Conservation (phyloP, 257 asterid genomes). For the Fraxinus anomala region DNA sequence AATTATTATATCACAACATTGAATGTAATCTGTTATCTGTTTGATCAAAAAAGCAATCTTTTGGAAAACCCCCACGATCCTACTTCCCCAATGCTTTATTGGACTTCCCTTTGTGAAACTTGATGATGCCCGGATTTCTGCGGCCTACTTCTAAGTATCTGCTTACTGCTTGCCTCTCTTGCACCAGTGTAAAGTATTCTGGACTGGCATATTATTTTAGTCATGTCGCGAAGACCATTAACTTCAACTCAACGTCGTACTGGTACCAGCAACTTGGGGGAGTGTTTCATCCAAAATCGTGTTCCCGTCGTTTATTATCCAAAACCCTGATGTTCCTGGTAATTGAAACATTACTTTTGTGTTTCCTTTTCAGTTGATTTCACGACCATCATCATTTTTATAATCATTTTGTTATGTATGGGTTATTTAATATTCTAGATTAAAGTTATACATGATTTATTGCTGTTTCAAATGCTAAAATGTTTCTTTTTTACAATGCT, state of each 20-base stretch:
- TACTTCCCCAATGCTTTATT: not conserved
- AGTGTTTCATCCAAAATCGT: conserved; percentile 44
- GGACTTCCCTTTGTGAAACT: not conserved
- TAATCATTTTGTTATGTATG: not conserved
- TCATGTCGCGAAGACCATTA: conserved; percentile 47
- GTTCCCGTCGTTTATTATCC: conserved; percentile 34
- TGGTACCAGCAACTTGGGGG: conserved; percentile 36
- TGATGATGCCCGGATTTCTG: not conserved
- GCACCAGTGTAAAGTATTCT: not conserved
- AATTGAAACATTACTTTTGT: conserved; percentile 8
- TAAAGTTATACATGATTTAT: too few species aligned
- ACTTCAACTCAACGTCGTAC: conserved; percentile 38
- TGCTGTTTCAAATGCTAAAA: not conserved
- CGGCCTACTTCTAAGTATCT: not conserved
- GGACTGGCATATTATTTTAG: not conserved
- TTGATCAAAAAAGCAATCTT: not conserved
- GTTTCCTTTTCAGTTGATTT: not conserved
- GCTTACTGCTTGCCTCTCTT: not conserved
- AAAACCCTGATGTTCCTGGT: conserved; percentile 40
- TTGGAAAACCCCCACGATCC: not conserved
- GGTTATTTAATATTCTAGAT: not conserved
- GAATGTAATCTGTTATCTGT: not conserved
- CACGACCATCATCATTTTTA: not conserved
- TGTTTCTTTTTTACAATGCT: conserved; percentile 5
- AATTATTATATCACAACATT: not conserved